A percentile compares a stretch with the other conserved stretches of the same genome.
phyloP scores from a whole-genome alignment of 768 basidiomycete genomes.

The Tulasnella sp. region DNA sequence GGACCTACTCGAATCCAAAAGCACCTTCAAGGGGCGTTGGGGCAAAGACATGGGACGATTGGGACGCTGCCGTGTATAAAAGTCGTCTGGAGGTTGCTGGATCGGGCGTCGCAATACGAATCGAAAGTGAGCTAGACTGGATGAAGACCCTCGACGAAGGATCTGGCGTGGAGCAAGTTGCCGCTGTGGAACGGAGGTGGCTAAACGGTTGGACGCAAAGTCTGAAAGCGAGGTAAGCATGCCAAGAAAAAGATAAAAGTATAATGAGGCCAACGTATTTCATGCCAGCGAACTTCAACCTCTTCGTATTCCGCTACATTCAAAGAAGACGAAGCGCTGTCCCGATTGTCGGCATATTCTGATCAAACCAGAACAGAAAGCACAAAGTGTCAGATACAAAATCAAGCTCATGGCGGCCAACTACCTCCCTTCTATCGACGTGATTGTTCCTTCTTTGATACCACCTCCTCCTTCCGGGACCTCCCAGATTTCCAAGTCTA shows the following conservation, averaged over 20 bases:
- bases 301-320: conserved; percentile 80
- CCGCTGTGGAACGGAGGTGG: conserved; percentile 71
- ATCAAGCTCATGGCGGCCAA: conserved; percentile 95
- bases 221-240: conserved; percentile 44
- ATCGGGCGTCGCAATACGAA: conserved; percentile 43
- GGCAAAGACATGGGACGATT: conserved; percentile 16
- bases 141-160: conserved; percentile 48
- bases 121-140: conserved; percentile 59
- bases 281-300: conserved; percentile 64
- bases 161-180: conserved; percentile 40
- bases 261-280: background rate
- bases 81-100: conserved; percentile 50
- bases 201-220: conserved; percentile 64
- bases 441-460: conserved; percentile 50
- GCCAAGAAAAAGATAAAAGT: background rate
- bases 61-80: conserved; percentile 24
- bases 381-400: conserved; percentile 87
- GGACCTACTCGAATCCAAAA: background rate
- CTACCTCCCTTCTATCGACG: conserved; percentile 79
- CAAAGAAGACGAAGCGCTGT: conserved; percentile 93
- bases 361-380: conserved; percentile 96
- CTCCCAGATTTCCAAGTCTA: conserved; percentile 16
- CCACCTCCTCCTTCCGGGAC: conserved; percentile 29
- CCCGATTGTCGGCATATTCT: conserved; percentile 89
- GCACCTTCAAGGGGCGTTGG: background rate